Base-by-base conservation (phyloP, 805 yeast species). In the Saccharomycopsis oosterbeekiorum region DNA sequence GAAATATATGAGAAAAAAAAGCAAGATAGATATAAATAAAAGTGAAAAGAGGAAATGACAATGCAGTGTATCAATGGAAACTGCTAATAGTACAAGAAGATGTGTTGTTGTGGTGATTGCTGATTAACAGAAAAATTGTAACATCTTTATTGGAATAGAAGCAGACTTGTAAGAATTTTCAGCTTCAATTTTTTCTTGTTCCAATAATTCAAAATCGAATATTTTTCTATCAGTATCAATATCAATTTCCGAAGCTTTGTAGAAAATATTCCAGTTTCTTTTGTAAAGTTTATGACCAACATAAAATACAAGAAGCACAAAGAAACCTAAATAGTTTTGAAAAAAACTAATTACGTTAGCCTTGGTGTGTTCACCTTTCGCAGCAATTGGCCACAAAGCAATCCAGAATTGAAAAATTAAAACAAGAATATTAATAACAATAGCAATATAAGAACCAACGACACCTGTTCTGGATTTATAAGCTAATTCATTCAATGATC, bases 331-430 rank as follows among this genome's bases (percentile, higher is more conserved):
- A 71, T 83, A 82, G 62, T 77, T 71, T 68, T 81, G 75, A 75
- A 83, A 81, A 71, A 83, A 83, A 4, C 70, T 70, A 39, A 66
- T 68, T 11, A 75, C 78, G 62, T 66, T 65, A 60, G 74, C 60
- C 34, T 71, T 80, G 82, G 34, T 73, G n/a, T 47, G 53, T 21
- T 47, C 34, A 54, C 68, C 72, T 15, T 57, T 26, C 26, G 74
- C 74, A 1, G 80, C 83, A 58, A 85, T 70, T 57, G 89, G 88
- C 68, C 76, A 83, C 57, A 84, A 70, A 14, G 88, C 86, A 58
- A 84, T 80, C 85, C 87, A 85, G 70, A 84, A 83, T 69, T 84
- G 88, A 2, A 84, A 86, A 59, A 80, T 71, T 26, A 84, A 67
- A 41, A 84, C 78, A 61, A 84, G 74, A 14, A 74, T 59, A 69